A percentile compares a stretch with the other conserved stretches of the same genome.
phyloP scores from a whole-genome alignment of 352 stramenopile species.

The Phytophthora pseudosyringae region DNA sequence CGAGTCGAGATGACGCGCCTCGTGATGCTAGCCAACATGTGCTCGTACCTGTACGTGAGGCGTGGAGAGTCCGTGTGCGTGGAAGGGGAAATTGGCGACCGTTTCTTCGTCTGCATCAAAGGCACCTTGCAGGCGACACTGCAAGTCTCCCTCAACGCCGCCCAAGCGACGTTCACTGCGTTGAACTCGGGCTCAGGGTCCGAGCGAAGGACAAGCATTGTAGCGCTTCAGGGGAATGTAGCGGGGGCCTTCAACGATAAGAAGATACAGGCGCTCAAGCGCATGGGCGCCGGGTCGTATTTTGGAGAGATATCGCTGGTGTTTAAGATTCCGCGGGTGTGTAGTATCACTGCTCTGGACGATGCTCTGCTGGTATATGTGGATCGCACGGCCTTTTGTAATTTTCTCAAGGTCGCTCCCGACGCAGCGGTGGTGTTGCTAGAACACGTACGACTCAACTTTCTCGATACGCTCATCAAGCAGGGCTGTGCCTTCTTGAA shows the following conservation, averaged over 20 bases:
- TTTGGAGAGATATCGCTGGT: conserved; percentile 81
- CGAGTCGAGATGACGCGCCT: conserved; percentile 62
- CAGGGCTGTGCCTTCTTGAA: conserved; percentile 62
- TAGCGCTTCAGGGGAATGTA: conserved; percentile 15
- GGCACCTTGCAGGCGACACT: conserved; percentile 58
- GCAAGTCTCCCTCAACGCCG: conserved; percentile 40
- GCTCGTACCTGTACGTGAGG: conserved; percentile 65
- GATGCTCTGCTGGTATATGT: conserved; percentile 76
- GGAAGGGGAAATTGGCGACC: conserved; percentile 65
- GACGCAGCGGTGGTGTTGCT: conserved; percentile 57
- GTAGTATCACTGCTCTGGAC: conserved; percentile 64
- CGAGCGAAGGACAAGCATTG: conserved; percentile 22
- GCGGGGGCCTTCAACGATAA: conserved; percentile 23
- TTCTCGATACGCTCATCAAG: conserved; percentile 65
- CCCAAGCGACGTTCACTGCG: conserved; percentile 33
- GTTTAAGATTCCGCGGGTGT: conserved; percentile 73
- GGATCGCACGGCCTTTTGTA: conserved; percentile 69
- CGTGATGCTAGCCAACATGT: conserved; percentile 69
- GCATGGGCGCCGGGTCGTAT: conserved; percentile 59
- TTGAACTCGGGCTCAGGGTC: conserved; percentile 5
- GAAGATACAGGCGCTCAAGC: conserved; percentile 62
- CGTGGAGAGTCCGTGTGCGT: conserved; percentile 57
- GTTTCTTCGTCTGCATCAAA: conserved; percentile 78
- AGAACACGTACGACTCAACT: conserved; percentile 69
- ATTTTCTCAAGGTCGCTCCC: conserved; percentile 74